These are phyloP conservation scores for Colletotrichum shisoi DNA, from an alignment of 2,329 filamentous ascomycete genomes.

Conservation along the genomic window DNA sequence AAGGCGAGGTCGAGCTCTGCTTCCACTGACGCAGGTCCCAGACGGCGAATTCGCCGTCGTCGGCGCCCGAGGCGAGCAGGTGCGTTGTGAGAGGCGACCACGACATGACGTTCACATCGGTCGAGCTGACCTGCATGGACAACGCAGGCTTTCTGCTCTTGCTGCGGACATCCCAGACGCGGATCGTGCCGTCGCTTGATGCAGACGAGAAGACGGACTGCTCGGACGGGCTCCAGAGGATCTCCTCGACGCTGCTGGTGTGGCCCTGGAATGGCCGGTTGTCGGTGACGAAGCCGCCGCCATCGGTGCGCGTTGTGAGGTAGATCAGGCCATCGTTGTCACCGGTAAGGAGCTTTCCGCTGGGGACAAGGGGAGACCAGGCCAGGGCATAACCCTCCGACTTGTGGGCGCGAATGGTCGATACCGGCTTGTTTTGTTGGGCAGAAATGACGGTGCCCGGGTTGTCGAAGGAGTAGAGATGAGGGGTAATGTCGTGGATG, in stretches of 20 bases:
- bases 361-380: slow-evolving; percentile 84
- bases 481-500: slow-evolving; percentile 92
- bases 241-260: slow-evolving; percentile 84
- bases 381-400: slow-evolving; percentile 95
- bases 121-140: slow-evolving; percentile 80
- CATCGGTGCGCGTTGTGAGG: slow-evolving; percentile 83
- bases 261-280: slow-evolving; percentile 85
- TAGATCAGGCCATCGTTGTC: slow-evolving; percentile 93
- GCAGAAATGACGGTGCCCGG: slow-evolving; percentile 82
- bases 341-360: slow-evolving; percentile 87
- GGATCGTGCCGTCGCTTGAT: slow-evolving; percentile 91
- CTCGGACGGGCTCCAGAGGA: slow-evolving; percentile 96
- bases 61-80: slow-evolving; percentile 88
- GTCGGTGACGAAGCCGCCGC: slow-evolving; percentile 89
- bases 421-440: slow-evolving; percentile 86
- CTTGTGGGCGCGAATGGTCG: slow-evolving; percentile 89
- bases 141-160: slow-evolving; percentile 90
- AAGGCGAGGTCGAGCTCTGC: slow-evolving; percentile 58
- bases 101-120: slow-evolving; percentile 94
- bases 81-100: slow-evolving; percentile 92
- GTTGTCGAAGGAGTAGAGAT: slow-evolving; percentile 87
- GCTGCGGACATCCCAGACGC: slow-evolving; percentile 93
- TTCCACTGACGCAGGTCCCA: slow-evolving; percentile 99
- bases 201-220: slow-evolving; percentile 93
- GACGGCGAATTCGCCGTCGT: slow-evolving; percentile 92